Percentiles rank a stretch among this genome's conserved stretches.
These are phyloP conservation scores for Closterium sp. DNA, from an alignment of 139 green algal species.

Conservation along the genomic window DNA sequence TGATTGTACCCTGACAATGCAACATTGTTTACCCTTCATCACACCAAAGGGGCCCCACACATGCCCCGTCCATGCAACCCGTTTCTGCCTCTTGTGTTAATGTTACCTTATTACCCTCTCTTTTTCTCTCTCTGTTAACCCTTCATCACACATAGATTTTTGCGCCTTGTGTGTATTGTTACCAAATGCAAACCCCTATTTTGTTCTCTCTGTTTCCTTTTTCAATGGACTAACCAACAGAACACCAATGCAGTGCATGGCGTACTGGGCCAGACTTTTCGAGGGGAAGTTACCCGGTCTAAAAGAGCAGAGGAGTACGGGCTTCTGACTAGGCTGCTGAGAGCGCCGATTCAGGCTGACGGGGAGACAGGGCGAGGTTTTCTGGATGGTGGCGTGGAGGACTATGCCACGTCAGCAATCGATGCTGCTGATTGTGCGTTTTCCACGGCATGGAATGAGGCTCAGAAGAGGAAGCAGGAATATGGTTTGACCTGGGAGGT, in stretches of 20 bases:
- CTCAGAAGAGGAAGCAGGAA: neutral
- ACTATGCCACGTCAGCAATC: constrained; percentile 5
- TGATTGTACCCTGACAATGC: too few relatives aligned
- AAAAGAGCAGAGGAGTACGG: neutral
- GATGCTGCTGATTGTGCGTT: neutral
- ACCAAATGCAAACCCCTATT: too few relatives aligned
- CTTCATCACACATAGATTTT: too few relatives aligned
- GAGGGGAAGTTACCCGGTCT: neutral
- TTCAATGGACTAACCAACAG: neutral
- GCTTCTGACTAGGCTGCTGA: neutral
- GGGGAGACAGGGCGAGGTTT: constrained; percentile 12
- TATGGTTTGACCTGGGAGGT: neutral
- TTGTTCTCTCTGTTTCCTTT: neutral
- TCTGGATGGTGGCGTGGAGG: constrained; percentile 12
- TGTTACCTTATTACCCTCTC: neutral
- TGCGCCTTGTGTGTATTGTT: too few relatives aligned
- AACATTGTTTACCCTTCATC: neutral
- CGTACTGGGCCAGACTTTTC: constrained; percentile 26
- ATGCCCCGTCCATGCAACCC: too few relatives aligned
- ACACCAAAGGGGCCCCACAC: too few relatives aligned
- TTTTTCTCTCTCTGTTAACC: too few relatives aligned
- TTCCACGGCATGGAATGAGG: neutral
- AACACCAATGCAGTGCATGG: constrained; percentile 1
- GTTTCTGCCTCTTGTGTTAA: neutral
- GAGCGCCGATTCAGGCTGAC: constrained; percentile 13